Base-by-base conservation (phyloP, 441 rosid genomes). In the Macaranga tanarius region DNA sequence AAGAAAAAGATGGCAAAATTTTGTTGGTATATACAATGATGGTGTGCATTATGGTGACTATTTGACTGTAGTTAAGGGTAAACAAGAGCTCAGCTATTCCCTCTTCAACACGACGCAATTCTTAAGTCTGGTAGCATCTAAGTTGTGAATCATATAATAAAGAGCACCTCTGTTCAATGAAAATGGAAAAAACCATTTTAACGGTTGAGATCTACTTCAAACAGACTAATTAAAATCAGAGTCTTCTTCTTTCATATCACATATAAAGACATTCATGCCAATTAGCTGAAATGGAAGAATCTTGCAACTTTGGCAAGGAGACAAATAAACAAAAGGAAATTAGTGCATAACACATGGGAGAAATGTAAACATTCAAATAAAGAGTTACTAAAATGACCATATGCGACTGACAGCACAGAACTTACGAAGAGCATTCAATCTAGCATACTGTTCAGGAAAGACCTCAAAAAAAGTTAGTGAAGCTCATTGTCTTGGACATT, bases 181-280 rank as follows among this genome's bases (percentile, higher is more conserved):
- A 62, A 45, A 69, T 0, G 3, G 54, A 17, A 12, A 75, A 48
- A 68, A 22, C 16, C 23, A 63, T 16, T 28, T 51, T 20, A 63
- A 57, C 9, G 5, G 34, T 34, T 45, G 73, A 5, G 59, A 78
- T 68, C 15, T 48, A 65, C 25, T 66, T 20, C n/a, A 63, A 57
- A 50, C 63, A 0, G 23, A 56, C 52, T 13, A 61, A 20, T 17
- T 11, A 71, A 28, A 59, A 48, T 4, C 0, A 10, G 61, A 6
- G 55, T 51, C 67, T 34, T 65, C 65, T 69, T 69, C 65, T 68
- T 72, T 72, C 47, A 44, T 71, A 48, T 48, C 17, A 15, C 28
- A 12, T 7, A 50, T 50, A 28, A 70, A 65, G 57, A 60, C 16
- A 65, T 19, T 63, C 38, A 55, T 2, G 66, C 55, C 70, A 68